Percentiles rank a stretch among this genome's conserved stretches.
Conservation (phyloP, 345 rosid genomes). For the Eutrema heterophyllum region DNA sequence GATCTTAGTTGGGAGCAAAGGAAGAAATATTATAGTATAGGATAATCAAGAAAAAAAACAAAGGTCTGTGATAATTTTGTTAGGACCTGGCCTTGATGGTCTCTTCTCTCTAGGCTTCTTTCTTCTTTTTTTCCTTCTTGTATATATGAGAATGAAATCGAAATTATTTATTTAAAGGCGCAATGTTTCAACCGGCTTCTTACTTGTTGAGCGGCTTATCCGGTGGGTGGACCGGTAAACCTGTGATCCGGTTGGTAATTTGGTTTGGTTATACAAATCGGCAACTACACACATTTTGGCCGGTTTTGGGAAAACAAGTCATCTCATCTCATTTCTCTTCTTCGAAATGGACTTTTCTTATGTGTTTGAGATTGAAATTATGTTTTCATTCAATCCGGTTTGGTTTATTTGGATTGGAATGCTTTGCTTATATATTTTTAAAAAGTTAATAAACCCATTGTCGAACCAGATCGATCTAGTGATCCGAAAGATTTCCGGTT, state of each 20-base stretch:
- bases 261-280: too few relatives aligned
- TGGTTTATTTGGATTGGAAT: not conserved
- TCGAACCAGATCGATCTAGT: not conserved
- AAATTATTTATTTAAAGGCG: not conserved
- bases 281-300: too few relatives aligned
- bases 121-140: not conserved
- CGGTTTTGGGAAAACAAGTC: too few relatives aligned
- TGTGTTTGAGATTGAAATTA: not conserved
- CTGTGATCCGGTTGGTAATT: not conserved
- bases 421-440: too few relatives aligned
- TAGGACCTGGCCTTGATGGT: too few relatives aligned
- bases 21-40: conserved; percentile 9
- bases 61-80: not conserved
- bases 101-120: not conserved
- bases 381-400: not conserved
- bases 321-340: not conserved
- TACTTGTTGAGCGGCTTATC: not conserved
- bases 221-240: not conserved
- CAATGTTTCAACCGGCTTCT: not conserved
- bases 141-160: not conserved
- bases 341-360: not conserved
- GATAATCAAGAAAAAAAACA: conserved; percentile 16
- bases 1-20: conserved; percentile 11
- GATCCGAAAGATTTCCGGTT: not conserved
- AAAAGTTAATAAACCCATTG: not conserved